Evolutionary conservation across 2,329 filamentous ascomycete species (phyloP).

Genomic region (Zasmidium cellare): DNA sequence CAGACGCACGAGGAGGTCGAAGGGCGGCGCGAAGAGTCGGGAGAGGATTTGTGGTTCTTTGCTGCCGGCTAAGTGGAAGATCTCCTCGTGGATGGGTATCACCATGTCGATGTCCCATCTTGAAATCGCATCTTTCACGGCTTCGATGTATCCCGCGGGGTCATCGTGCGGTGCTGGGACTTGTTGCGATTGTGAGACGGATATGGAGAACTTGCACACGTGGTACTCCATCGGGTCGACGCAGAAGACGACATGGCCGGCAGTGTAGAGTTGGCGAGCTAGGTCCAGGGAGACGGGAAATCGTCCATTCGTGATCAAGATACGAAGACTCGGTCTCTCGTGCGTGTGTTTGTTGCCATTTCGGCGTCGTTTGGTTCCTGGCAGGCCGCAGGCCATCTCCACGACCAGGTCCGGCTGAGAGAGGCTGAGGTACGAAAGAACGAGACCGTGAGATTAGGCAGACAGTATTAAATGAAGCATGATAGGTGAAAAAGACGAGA

Average conservation of each 20-base stretch:
- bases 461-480: background rate
- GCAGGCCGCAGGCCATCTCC: background rate
- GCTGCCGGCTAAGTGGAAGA: conserved; percentile 32
- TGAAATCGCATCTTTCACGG: conserved; percentile 15
- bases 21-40: conserved; percentile 31
- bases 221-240: conserved; percentile 21
- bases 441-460: background rate
- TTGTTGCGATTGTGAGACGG: conserved; percentile 10
- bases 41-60: conserved; percentile 26
- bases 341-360: background rate
- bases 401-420: background rate
- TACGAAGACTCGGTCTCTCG: conserved; percentile 6
- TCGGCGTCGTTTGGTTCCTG: background rate
- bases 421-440: background rate
- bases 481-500: background rate
- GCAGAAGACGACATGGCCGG: conserved; percentile 19
- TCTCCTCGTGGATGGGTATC: conserved; percentile 35
- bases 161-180: conserved; percentile 19
- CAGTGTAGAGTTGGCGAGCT: conserved; percentile 16
- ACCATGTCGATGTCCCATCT: conserved; percentile 23
- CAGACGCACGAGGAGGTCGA: conserved; percentile 28
- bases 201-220: conserved; percentile 20
- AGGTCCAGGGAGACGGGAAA: conserved; percentile 22
- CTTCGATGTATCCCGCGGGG: conserved; percentile 17
- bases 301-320: conserved; percentile 23